Conservation (phyloP, 2,329 filamentous ascomycete species). For the Fusarium musae region DNA sequence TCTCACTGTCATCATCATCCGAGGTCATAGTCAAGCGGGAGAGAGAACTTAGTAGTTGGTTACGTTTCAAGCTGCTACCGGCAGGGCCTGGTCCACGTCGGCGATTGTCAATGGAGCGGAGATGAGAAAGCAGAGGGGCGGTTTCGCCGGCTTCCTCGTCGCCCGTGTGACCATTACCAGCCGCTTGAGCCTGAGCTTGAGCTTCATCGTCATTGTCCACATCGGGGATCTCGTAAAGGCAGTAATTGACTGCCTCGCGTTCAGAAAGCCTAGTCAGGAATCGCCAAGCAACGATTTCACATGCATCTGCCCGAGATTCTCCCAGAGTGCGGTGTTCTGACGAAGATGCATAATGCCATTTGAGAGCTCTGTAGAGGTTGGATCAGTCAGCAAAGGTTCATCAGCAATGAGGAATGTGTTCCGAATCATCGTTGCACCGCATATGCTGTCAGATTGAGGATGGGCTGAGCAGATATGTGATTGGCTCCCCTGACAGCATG, state of each 20-base stretch:
- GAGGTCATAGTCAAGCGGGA: slow-evolving; percentile 61
- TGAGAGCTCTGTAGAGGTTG: slow-evolving; percentile 68
- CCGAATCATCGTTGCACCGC: slow-evolving; percentile 8
- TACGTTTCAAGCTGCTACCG: slow-evolving; percentile 58
- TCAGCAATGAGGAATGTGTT: not conserved
- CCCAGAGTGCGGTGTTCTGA: slow-evolving; percentile 73
- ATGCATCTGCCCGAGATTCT: slow-evolving; percentile 76
- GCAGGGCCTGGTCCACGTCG: slow-evolving; percentile 39
- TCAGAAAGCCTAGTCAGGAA: slow-evolving; percentile 78
- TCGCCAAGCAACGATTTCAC: slow-evolving; percentile 84
- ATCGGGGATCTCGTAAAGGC: slow-evolving; percentile 76
- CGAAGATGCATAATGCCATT: slow-evolving; percentile 76
- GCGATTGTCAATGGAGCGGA: slow-evolving; percentile 43
- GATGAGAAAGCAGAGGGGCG: slow-evolving; percentile 58
- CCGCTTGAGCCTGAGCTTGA: slow-evolving; percentile 4
- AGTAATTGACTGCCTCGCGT: slow-evolving; percentile 77
- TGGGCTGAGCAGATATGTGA: slow-evolving; percentile 6
- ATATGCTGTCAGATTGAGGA: slow-evolving; percentile 12
- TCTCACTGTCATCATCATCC: slow-evolving; percentile 51
- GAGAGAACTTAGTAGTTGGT: slow-evolving; percentile 63
- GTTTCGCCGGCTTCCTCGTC: slow-evolving; percentile 60
- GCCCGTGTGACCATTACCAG: slow-evolving; percentile 16
- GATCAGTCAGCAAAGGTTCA: slow-evolving; percentile 16
- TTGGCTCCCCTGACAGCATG: slow-evolving; percentile 22
- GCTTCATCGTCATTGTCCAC: slow-evolving; percentile 43